Evolutionary conservation across 345 rosid species (phyloP).

Genomic region (Eucalyptus regnans): DNA sequence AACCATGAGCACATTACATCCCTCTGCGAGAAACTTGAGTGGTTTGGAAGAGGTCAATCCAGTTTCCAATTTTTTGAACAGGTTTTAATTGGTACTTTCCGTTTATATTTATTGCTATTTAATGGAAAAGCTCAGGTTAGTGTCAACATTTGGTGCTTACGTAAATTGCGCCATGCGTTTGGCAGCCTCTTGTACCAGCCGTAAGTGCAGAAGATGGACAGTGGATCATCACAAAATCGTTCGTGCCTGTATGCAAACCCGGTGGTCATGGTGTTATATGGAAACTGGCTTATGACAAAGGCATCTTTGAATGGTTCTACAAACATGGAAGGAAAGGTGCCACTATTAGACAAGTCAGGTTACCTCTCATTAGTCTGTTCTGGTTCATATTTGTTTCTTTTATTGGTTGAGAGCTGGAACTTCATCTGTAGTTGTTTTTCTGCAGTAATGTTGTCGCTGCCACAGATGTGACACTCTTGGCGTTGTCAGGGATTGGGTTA

Average conservation of each 20-base stretch:
- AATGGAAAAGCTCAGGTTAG: neutral
- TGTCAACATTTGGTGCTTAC: neutral
- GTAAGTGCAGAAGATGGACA: constrained; percentile 77
- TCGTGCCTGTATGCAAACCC: constrained; percentile 78
- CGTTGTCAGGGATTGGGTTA: constrained; percentile 86
- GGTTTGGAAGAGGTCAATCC: constrained; percentile 93
- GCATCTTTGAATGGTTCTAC: constrained; percentile 74
- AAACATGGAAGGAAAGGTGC: constrained; percentile 86
- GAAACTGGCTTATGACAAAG: constrained; percentile 93
- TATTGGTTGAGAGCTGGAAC: neutral
- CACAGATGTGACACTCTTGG: constrained; percentile 81
- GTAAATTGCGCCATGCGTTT: neutral
- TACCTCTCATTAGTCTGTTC: neutral
- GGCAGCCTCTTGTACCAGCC: constrained; percentile 86
- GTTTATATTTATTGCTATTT: neutral
- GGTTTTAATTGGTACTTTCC: constrained; percentile 23
- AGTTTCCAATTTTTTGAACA: constrained; percentile 89
- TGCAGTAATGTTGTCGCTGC: constrained; percentile 96
- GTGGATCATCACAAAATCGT: constrained; percentile 70
- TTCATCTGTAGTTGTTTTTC: neutral
- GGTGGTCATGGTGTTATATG: constrained; percentile 98
- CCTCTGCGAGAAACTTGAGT: constrained; percentile 57
- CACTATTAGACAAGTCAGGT: constrained; percentile 95
- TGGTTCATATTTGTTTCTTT: neutral
- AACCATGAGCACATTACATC: constrained; percentile 70